Evolutionary conservation across 148 eudicot species (phyloP).

Genomic region (Dysphania ambrosioides): DNA sequence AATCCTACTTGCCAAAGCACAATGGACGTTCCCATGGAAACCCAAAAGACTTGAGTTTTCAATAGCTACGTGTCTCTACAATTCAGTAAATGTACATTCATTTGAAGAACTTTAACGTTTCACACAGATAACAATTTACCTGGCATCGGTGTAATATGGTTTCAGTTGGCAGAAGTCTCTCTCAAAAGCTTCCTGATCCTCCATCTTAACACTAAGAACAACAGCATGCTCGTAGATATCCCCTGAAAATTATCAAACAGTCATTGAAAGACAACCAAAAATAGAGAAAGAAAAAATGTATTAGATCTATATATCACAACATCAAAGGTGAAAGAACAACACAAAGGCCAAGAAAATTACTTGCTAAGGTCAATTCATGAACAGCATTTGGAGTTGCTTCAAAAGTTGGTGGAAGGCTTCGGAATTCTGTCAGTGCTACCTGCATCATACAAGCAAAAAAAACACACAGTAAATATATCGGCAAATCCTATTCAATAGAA

Average conservation of each 20-base stretch:
- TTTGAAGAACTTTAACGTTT: neutral
- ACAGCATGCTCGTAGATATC: conserved; percentile 96
- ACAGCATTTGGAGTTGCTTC: conserved; percentile 62
- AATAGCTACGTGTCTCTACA: neutral
- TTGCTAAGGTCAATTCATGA: conserved; percentile 78
- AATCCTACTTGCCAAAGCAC: neutral
- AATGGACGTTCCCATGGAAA: neutral
- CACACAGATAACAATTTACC: conserved; percentile 32
- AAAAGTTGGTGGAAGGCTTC: conserved; percentile 83
- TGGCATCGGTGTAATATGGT: conserved; percentile 89
- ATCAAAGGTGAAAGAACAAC: neutral
- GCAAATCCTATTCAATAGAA: neutral
- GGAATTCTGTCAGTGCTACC: conserved; percentile 68
- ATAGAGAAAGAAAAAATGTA: neutral
- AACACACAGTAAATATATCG: neutral
- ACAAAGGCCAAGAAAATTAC: conserved; percentile 37
- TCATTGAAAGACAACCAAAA: neutral
- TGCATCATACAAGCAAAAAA: conserved; percentile 28
- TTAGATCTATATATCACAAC: neutral
- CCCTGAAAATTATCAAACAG: conserved; percentile 40
- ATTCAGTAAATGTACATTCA: too few relatives aligned
- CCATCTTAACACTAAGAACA: conserved; percentile 83
- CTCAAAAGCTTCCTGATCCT: conserved; percentile 94
- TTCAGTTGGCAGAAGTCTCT: conserved; percentile 93
- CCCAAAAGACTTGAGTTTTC: neutral